Evolutionary conservation across 176 grass and related monocot genomes (phyloP).

Genomic region (Hyparrhenia diplandra): DNA sequence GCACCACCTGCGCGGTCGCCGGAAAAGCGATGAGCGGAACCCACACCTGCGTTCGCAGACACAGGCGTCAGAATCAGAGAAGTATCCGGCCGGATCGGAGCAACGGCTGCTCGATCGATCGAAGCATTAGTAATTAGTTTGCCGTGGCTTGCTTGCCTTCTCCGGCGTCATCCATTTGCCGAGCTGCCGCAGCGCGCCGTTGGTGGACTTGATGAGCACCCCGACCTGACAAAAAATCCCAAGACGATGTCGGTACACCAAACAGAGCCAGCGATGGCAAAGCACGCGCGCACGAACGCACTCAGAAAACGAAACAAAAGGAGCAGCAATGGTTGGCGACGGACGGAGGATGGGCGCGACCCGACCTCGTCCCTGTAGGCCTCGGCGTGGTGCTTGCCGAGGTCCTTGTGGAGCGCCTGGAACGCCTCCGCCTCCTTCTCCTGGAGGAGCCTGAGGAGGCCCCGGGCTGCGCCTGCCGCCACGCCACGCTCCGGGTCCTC

Average conservation of each 20-base stretch:
- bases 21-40: conserved; percentile 64
- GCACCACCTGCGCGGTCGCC: conserved; percentile 52
- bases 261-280: background rate
- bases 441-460: conserved; percentile 48
- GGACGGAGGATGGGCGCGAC: no score
- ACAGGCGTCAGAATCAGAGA: background rate
- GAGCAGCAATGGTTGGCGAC: background rate
- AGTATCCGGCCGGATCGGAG: background rate
- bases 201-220: conserved; percentile 61
- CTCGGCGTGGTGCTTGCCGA: conserved; percentile 83
- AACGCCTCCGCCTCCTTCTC: conserved; percentile 65
- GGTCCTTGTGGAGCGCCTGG: conserved; percentile 58
- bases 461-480: conserved; percentile 71
- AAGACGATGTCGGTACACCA: background rate
- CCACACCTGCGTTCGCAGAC: conserved; percentile 34
- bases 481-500: conserved; percentile 56
- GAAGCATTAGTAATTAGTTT: background rate
- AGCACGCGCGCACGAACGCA: background rate
- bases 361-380: conserved; percentile 83
- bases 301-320: background rate
- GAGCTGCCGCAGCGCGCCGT: conserved; percentile 41
- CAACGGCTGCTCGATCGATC: background rate
- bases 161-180: conserved; percentile 68
- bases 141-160: conserved; percentile 22
- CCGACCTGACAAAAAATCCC: conserved; percentile 51